Percentiles rank a stretch among this genome's conserved stretches.
Conservation (phyloP, 1,284 basidiomycete species). For the Chondrostereum purpureum region DNA sequence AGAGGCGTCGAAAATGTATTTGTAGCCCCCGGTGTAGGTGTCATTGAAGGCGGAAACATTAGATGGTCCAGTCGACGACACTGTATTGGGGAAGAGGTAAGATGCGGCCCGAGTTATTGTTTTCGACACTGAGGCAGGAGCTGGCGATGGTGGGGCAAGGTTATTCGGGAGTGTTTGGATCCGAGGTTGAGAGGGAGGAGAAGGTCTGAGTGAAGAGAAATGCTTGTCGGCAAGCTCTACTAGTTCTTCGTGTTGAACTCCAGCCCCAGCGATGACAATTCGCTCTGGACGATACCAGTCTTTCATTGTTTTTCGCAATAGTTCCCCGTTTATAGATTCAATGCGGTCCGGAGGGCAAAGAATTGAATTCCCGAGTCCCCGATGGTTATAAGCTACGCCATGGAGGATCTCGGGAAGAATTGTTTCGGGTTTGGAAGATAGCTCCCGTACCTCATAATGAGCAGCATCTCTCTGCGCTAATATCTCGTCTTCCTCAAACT, state of each 20-base stretch:
- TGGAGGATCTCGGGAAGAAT: slow-evolving; percentile 93
- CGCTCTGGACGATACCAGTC: slow-evolving; percentile 91
- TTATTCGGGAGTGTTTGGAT: slow-evolving; percentile 24
- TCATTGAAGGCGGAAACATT: slow-evolving; percentile 28
- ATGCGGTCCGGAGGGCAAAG: slow-evolving; percentile 86
- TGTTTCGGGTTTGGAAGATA: slow-evolving; percentile 87
- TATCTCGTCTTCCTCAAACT: slow-evolving; percentile 76
- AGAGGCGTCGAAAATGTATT: slow-evolving; percentile 62
- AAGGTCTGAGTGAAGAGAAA: slow-evolving; percentile 68
- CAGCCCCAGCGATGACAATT: slow-evolving; percentile 92
- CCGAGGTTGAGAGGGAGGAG: slow-evolving; percentile 24
- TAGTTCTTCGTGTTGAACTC: slow-evolving; percentile 85
- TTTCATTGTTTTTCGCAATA: slow-evolving; percentile 64
- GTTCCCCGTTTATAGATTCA: slow-evolving; percentile 57
- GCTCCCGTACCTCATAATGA: slow-evolving; percentile 89
- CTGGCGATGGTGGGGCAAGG: slow-evolving; percentile 45
- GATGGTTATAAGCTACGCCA: slow-evolving; percentile 73
- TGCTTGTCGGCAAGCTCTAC: slow-evolving; percentile 80
- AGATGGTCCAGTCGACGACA: slow-evolving; percentile 20
- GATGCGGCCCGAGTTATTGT: slow-evolving; percentile 71
- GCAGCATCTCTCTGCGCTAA: slow-evolving; percentile 83
- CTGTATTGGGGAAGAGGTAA: slow-evolving; percentile 51
- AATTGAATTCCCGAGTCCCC: slow-evolving; percentile 84
- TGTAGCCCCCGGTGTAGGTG: slow-evolving; percentile 82
- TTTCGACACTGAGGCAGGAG: slow-evolving; percentile 53